Conservation (phyloP, 768 basidiomycete species). For the Tubosaeta sp. region DNA sequence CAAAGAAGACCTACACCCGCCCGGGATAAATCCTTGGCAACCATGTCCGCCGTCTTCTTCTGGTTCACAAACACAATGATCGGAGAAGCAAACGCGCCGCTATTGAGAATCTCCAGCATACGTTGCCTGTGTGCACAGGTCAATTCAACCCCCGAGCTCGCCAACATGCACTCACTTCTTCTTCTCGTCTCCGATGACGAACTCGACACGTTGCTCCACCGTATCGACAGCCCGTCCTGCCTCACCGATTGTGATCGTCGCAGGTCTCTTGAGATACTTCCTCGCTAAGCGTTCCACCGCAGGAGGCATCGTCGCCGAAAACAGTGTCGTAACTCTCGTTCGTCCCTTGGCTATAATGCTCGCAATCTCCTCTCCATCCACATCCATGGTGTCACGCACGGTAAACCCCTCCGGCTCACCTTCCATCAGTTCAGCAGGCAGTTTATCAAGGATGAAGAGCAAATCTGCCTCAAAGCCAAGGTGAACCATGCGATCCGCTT, state of each 20-base stretch:
- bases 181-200: slow-evolving; percentile 90
- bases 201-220: slow-evolving; percentile 94
- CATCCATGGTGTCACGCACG: slow-evolving; percentile 61
- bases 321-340: slow-evolving; percentile 90
- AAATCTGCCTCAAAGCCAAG: slow-evolving; percentile 95
- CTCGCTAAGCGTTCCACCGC: slow-evolving; percentile 92
- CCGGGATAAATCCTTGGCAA: slow-evolving; percentile 88
- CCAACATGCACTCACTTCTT: slow-evolving; percentile 68
- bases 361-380: slow-evolving; percentile 62
- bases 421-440: slow-evolving; percentile 83
- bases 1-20: slow-evolving; percentile 62
- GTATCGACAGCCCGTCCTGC: slow-evolving; percentile 98
- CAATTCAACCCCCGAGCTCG: not conserved
- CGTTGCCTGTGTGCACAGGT: slow-evolving; percentile 51
- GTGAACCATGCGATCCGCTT: slow-evolving; percentile 98
- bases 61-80: slow-evolving; percentile 99
- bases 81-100: slow-evolving; percentile 74
- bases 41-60: slow-evolving; percentile 99
- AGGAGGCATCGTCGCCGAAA: slow-evolving; percentile 98
- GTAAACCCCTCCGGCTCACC: slow-evolving; percentile 50
- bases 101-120: slow-evolving; percentile 90
- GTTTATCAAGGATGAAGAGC: slow-evolving; percentile 89
- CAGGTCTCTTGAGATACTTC: slow-evolving; percentile 91
- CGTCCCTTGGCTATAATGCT: slow-evolving; percentile 51
- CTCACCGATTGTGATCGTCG: slow-evolving; percentile 96